These are phyloP conservation scores for Naganishia vishniacii DNA, from an alignment of 768 basidiomycete genomes.

Conservation along the genomic window DNA sequence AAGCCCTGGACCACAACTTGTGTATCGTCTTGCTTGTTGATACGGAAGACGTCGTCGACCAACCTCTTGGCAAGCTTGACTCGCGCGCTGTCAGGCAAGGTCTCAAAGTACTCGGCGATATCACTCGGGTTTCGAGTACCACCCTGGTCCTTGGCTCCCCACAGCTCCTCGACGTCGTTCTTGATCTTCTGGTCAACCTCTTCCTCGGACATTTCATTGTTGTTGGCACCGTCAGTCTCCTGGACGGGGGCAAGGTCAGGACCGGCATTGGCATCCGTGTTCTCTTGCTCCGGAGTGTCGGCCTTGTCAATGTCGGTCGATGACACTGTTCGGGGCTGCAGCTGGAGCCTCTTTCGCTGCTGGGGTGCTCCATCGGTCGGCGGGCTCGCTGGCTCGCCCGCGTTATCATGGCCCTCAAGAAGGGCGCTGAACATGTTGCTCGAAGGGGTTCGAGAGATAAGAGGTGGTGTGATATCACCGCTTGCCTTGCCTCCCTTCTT, in stretches of 20 bases:
- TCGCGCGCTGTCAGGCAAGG: conserved; percentile 63
- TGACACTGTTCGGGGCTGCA: conserved; percentile 71
- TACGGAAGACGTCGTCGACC: conserved; percentile 66
- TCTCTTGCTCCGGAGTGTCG: conserved; percentile 38
- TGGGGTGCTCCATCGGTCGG: conserved; percentile 52
- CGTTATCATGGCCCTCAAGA: conserved; percentile 63
- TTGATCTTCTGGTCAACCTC: conserved; percentile 69
- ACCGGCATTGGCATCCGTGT: conserved; percentile 40
- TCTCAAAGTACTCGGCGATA: conserved; percentile 77
- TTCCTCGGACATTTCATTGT: conserved; percentile 57
- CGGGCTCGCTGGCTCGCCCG: conserved; percentile 31
- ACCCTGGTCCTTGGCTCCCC: conserved; percentile 54
- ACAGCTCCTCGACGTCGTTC: conserved; percentile 78
- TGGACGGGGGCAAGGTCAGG: conserved; percentile 31
- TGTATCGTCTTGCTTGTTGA: conserved; percentile 69
- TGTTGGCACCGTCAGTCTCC: conserved; percentile 27
- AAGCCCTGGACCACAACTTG: conserved; percentile 73
- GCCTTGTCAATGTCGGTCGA: conserved; percentile 48
- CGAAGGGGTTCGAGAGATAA: conserved; percentile 69
- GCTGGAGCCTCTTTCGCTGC: conserved; percentile 66
- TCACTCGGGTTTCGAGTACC: conserved; percentile 66
- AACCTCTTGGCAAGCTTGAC: conserved; percentile 68
- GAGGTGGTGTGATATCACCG: conserved; percentile 57
- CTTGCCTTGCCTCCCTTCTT: conserved; percentile 60
- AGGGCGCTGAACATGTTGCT: conserved; percentile 86